These are phyloP conservation scores for Pistacia integerrima DNA, from an alignment of 345 rosid genomes.

Conservation along the genomic window DNA sequence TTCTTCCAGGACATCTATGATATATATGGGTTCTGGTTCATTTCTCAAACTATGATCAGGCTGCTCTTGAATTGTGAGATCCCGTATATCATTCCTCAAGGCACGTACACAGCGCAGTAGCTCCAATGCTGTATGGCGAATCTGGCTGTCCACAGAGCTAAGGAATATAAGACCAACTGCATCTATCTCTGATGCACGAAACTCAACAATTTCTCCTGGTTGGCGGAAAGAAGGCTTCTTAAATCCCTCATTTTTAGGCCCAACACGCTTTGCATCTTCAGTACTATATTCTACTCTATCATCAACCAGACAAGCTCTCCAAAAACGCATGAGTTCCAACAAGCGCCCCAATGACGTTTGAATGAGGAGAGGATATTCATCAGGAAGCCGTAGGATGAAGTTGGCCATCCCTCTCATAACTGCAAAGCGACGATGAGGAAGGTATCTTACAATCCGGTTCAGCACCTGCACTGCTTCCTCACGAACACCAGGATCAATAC, in stretches of 20 bases:
- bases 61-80: conserved; percentile 56
- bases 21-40: conserved; percentile 89
- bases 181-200: conserved; percentile 89
- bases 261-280: conserved; percentile 50
- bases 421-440: conserved; percentile 94
- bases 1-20: conserved; percentile 95
- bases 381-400: conserved; percentile 88
- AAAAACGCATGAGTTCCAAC: conserved; percentile 96
- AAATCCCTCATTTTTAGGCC: conserved; percentile 57
- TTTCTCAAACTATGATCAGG: conserved; percentile 59
- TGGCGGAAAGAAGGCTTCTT: conserved; percentile 76
- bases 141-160: conserved; percentile 94
- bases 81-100: conserved; percentile 83
- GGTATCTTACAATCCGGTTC: conserved; percentile 87
- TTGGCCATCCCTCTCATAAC: conserved; percentile 99
- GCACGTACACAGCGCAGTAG: conserved; percentile 95
- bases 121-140: conserved; percentile 94
- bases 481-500: conserved; percentile 97
- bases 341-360: conserved; percentile 92
- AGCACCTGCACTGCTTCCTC: conserved; percentile 97
- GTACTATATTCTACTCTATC: conserved; percentile 52
- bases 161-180: conserved; percentile 97
- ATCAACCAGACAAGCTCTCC: conserved; percentile 93
- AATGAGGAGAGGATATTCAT: conserved; percentile 97
- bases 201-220: conserved; percentile 72